phyloP scores from a whole-genome alignment of 139 green algal species.

The Closterium sp. region DNA sequence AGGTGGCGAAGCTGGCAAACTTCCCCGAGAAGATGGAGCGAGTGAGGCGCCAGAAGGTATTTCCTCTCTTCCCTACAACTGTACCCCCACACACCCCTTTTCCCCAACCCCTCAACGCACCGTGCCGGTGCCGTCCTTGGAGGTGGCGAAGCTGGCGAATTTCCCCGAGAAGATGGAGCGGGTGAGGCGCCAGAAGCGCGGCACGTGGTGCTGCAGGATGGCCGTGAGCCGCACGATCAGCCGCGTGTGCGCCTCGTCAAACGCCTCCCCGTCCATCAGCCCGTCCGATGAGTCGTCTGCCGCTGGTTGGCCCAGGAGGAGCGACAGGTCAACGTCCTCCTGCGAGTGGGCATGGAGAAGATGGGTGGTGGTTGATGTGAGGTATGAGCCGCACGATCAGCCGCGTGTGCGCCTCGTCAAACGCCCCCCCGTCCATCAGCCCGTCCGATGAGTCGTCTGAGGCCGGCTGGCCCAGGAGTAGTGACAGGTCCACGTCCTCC shows the following conservation, averaged over 20 bases:
- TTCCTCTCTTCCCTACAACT: too few species aligned
- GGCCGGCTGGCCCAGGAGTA: background rate
- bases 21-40: too few species aligned
- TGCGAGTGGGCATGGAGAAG: background rate
- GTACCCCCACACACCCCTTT: too few species aligned
- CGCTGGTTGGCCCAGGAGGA: background rate
- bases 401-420: too few species aligned
- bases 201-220: conserved; percentile 21
- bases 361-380: too few species aligned
- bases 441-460: background rate
- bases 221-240: conserved; percentile 29
- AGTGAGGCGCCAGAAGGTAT: too few species aligned
- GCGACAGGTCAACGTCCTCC: background rate
- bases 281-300: background rate
- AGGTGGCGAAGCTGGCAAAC: too few species aligned
- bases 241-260: conserved; percentile 11
- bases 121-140: too few species aligned
- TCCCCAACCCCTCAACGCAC: too few species aligned
- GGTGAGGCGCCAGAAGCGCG: conserved; percentile 36
- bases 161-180: conserved; percentile 37
- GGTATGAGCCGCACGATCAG: too few species aligned
- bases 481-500: background rate
- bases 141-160: conserved; percentile 19
- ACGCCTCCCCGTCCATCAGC: conserved; percentile 21
- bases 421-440: conserved; percentile 12